A percentile compares a stretch with the other conserved stretches of the same genome.
Conservation (phyloP, 192 early-diverging fungal species). For the Gigaspora rosea region DNA sequence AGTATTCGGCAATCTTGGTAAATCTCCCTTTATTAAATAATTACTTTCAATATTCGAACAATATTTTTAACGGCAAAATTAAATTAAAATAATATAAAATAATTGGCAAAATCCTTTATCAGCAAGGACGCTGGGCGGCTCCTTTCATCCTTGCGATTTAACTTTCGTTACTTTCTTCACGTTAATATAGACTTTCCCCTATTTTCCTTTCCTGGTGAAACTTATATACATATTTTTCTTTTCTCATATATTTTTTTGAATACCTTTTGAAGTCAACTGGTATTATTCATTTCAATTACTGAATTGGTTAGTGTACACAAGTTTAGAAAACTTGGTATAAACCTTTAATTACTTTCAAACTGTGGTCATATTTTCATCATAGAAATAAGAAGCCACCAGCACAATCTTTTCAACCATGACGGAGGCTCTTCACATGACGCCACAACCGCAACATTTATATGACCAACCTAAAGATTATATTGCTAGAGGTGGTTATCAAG, state of each 20-base stretch:
- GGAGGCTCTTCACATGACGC: neutral
- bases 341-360: too few relatives aligned
- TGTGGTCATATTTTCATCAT: too few relatives aligned
- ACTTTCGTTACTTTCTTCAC: neutral
- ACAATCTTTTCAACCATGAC: neutral
- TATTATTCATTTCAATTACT: neutral
- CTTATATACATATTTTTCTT: neutral
- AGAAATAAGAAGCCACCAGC: neutral
- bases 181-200: neutral
- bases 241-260: neutral
- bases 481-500: constrained; percentile 8
- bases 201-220: constrained; percentile 10
- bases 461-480: neutral
- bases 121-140: constrained; percentile 27
- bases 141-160: neutral
- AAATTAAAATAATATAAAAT: neutral
- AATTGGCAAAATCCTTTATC: constrained; percentile 3
- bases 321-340: neutral
- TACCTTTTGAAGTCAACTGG: neutral
- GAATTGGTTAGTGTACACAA: neutral
- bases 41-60: neutral
- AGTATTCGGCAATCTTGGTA: constrained; percentile 5
- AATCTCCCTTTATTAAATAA: neutral
- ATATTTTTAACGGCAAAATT: neutral
- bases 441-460: neutral